phyloP scores from a whole-genome alignment of 2,329 filamentous ascomycete species.

The Dactylella cylindrospora region DNA sequence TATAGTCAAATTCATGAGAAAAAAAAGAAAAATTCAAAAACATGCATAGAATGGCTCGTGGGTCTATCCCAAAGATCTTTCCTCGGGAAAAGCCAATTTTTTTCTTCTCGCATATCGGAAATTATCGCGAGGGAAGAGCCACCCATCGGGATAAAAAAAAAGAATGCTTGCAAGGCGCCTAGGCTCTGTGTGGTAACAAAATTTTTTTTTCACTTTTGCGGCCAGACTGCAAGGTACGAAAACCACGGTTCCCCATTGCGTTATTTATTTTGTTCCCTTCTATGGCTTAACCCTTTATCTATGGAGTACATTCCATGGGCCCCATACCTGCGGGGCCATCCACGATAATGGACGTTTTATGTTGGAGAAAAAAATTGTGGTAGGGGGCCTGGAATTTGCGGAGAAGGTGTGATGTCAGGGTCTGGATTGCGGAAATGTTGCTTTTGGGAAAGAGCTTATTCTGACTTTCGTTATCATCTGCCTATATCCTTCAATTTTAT shows the following conservation, averaged over 20 bases:
- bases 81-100: not conserved
- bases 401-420: constrained; percentile 29
- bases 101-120: constrained; percentile 10
- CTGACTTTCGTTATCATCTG: no score
- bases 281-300: constrained; percentile 26
- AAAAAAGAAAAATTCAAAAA: not conserved
- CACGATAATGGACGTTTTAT: constrained; percentile 36
- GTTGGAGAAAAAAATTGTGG: constrained; percentile 34
- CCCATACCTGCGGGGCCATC: constrained; percentile 1
- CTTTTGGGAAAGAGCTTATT: constrained; percentile 33
- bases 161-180: no score
- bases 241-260: constrained; percentile 26
- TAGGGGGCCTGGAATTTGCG: constrained; percentile 44
- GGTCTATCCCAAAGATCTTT: no score
- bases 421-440: no score
- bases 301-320: no score
- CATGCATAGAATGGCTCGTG: no score
- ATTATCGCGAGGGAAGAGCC: constrained; percentile 19
- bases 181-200: no score
- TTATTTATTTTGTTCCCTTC: no score
- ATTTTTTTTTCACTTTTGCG: no score
- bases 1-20: no score
- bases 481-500: no score
- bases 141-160: constrained; percentile 24
- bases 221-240: constrained; percentile 32